Evolutionary conservation across 1,284 basidiomycete genomes (phyloP).

Genomic region (Leccinum pachyderme): DNA sequence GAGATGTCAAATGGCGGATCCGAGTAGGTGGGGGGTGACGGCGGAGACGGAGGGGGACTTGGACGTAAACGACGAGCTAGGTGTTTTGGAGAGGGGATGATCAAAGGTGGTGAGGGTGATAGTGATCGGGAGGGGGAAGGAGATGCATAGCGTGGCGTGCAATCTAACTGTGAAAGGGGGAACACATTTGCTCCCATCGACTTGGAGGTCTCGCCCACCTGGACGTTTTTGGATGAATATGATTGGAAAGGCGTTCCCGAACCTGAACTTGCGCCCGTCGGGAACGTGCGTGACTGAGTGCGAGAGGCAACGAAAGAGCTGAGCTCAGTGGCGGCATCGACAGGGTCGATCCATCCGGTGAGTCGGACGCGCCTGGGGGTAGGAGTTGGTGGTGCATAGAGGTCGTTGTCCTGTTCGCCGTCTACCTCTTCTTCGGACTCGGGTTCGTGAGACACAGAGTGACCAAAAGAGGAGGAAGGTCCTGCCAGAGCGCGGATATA

Average conservation of each 20-base stretch:
- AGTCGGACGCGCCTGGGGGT: slow-evolving; percentile 42
- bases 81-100: not conserved
- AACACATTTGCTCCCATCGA: not conserved
- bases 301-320: slow-evolving; percentile 17
- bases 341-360: slow-evolving; percentile 51
- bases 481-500: slow-evolving; percentile 28
- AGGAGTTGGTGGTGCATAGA: slow-evolving; percentile 12
- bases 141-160: not conserved
- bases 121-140: not conserved
- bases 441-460: not conserved
- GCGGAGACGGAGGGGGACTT: slow-evolving; percentile 5
- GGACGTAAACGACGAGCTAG: not conserved
- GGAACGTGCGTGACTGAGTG: not conserved
- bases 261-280: not conserved
- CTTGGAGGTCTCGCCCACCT: not conserved
- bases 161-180: not conserved
- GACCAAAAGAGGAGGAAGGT: slow-evolving; percentile 11
- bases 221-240: not conserved
- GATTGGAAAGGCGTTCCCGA: not conserved
- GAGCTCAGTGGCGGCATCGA: slow-evolving; percentile 40
- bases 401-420: slow-evolving; percentile 9
- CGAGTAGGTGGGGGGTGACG: slow-evolving; percentile 5
- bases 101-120: not conserved
- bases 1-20: slow-evolving; percentile 27
- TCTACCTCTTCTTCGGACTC: not conserved